Conservation (phyloP, 495 filamentous ascomycete genomes). For the Saxispiralis lemnorum region DNA sequence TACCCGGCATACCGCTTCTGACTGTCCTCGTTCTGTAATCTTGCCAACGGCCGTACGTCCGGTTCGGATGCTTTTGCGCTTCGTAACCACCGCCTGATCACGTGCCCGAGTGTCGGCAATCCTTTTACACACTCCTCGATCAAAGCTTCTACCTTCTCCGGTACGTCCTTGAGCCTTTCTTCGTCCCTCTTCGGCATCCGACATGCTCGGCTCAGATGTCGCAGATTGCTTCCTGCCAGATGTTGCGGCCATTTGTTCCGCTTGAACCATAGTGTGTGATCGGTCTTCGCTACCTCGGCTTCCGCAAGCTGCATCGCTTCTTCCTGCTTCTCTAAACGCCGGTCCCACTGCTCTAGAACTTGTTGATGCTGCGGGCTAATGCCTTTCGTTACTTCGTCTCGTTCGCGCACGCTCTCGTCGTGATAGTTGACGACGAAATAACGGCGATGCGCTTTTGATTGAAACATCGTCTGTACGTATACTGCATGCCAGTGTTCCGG, state of each 20-base stretch:
- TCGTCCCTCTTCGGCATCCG: neutral
- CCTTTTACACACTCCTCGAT: neutral
- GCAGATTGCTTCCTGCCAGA: neutral
- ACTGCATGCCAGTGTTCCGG: neutral
- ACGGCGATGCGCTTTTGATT: neutral
- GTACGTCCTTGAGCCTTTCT: neutral
- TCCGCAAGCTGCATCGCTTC: conserved; percentile 1
- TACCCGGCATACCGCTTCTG: neutral
- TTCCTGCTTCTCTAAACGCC: neutral
- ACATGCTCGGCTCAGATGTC: neutral
- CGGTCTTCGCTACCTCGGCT: conserved; percentile 1
- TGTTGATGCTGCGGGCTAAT: neutral
- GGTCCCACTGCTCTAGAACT: neutral
- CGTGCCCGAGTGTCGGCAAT: neutral
- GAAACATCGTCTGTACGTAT: conserved; percentile 3
- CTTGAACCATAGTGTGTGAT: conserved; percentile 5
- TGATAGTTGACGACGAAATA: conserved; percentile 5
- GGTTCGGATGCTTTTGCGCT: conserved; percentile 1
- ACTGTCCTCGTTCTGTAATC: conserved; percentile 1
- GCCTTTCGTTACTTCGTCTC: neutral
- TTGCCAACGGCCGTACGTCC: neutral
- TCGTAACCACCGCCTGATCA: neutral
- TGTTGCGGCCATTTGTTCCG: conserved; percentile 2
- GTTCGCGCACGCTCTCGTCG: neutral
- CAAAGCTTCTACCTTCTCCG: neutral